Conservation (phyloP, 148 eudicot species). For the Nepenthes mirabilis region DNA sequence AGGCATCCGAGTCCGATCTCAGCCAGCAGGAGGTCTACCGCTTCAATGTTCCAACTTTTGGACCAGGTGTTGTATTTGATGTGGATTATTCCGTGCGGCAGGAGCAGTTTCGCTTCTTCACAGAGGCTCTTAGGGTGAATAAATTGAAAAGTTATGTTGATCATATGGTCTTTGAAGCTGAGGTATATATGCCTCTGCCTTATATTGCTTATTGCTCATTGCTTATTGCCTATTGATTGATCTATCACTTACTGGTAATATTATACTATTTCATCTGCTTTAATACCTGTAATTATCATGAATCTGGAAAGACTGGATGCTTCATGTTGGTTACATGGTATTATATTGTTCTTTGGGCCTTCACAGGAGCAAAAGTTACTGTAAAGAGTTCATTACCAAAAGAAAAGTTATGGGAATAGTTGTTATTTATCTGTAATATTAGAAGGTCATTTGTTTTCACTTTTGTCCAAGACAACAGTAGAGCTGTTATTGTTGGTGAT, state of each 20-base stretch:
- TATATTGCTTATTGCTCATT: too few species aligned
- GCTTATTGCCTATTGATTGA: too few species aligned
- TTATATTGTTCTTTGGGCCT: not conserved
- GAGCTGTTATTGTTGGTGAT: too few species aligned
- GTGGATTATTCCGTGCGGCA: constrained; percentile 77
- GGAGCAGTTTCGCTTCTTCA: constrained; percentile 95
- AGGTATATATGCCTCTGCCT: constrained; percentile 25
- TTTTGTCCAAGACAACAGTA: too few species aligned
- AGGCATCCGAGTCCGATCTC: constrained; percentile 85
- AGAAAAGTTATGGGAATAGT: too few species aligned
- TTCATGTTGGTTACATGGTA: too few species aligned
- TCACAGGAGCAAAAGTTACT: not conserved
- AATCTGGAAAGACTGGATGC: too few species aligned
- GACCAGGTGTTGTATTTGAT: constrained; percentile 95
- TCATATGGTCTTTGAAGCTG: constrained; percentile 84
- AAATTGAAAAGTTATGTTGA: constrained; percentile 83
- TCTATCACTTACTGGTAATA: too few species aligned
- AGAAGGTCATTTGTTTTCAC: too few species aligned
- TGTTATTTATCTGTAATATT: too few species aligned
- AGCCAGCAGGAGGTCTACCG: constrained; percentile 96
- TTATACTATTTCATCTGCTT: too few species aligned
- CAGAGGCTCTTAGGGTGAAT: constrained; percentile 74
- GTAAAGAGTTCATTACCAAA: not conserved
- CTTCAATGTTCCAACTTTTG: constrained; percentile 93
- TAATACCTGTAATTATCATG: too few species aligned